These are phyloP conservation scores for Endotrypanum monterogeii DNA, from an alignment of 208 protist genomes.

Conservation along the genomic window DNA sequence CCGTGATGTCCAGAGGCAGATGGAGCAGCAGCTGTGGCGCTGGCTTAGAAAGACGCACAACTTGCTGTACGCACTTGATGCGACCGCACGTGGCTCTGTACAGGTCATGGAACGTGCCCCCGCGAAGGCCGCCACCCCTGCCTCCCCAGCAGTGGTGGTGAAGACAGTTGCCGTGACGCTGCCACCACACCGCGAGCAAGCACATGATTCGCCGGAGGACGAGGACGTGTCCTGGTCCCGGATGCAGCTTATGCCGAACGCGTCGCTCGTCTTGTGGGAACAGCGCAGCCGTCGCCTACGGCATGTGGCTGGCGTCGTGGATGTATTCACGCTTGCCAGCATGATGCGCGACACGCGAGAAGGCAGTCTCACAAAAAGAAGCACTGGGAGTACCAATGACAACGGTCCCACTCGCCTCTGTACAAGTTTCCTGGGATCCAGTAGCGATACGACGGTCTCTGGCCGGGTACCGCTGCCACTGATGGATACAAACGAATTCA, in stretches of 20 bases:
- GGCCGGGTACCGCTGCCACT: slow-evolving; percentile 9
- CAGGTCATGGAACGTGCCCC: slow-evolving; percentile 16
- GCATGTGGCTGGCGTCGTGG: slow-evolving; percentile 24
- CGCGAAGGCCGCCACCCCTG: neutral
- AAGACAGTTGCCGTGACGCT: slow-evolving; percentile 33
- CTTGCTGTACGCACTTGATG: neutral
- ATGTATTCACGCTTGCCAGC: slow-evolving; percentile 33
- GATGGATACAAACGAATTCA: slow-evolving; percentile 4
- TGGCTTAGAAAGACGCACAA: slow-evolving; percentile 31
- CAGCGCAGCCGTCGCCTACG: slow-evolving; percentile 9
- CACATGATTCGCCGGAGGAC: neutral
- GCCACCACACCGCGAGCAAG: slow-evolving; percentile 6
- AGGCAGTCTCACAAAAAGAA: neutral
- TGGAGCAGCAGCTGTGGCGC: slow-evolving; percentile 38
- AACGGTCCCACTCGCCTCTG: neutral
- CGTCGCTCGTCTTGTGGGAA: slow-evolving; percentile 14
- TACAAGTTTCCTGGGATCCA: neutral
- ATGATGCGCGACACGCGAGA: slow-evolving; percentile 25
- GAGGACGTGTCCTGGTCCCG: slow-evolving; percentile 29
- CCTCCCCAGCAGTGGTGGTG: slow-evolving; percentile 8
- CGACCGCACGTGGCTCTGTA: slow-evolving; percentile 22
- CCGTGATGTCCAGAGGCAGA: slow-evolving; percentile 26
- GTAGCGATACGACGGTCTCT: neutral
- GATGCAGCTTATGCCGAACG: slow-evolving; percentile 19
- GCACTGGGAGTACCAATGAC: neutral